phyloP scores from a whole-genome alignment of 1,284 basidiomycete species.

The Ganoderma sinense region DNA sequence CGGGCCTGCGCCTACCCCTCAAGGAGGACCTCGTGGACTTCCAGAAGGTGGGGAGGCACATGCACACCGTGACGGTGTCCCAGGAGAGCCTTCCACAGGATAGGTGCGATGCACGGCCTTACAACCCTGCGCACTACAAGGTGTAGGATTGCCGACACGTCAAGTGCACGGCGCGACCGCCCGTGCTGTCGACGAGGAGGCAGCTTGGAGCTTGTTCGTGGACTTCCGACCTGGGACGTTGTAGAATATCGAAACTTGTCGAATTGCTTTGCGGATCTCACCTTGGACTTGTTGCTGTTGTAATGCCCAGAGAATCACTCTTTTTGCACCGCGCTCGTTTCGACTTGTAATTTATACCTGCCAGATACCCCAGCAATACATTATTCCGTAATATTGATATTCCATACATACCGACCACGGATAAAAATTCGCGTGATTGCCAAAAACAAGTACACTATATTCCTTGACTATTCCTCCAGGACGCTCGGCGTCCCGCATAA shows the following conservation, averaged over 20 bases:
- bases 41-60: neutral
- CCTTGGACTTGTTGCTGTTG: neutral
- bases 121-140: neutral
- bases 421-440: neutral
- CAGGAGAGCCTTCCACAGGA: neutral
- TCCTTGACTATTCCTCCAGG: too few species aligned
- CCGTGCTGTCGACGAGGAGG: too few species aligned
- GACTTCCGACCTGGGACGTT: too few species aligned
- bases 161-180: too few species aligned
- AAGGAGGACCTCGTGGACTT: slow-evolving; percentile 37
- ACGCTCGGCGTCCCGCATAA: neutral
- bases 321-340: slow-evolving; percentile 18
- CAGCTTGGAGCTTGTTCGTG: too few species aligned
- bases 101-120: neutral
- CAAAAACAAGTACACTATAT: neutral
- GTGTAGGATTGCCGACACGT: neutral
- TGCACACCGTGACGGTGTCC: neutral
- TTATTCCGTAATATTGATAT: neutral
- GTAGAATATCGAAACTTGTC: neutral
- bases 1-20: slow-evolving; percentile 43
- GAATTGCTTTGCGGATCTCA: neutral
- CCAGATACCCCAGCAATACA: neutral
- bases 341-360: slow-evolving; percentile 10
- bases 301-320: neutral
- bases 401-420: neutral